Base-by-base conservation (phyloP, 768 basidiomycete species). In the Auricularia cornea region DNA sequence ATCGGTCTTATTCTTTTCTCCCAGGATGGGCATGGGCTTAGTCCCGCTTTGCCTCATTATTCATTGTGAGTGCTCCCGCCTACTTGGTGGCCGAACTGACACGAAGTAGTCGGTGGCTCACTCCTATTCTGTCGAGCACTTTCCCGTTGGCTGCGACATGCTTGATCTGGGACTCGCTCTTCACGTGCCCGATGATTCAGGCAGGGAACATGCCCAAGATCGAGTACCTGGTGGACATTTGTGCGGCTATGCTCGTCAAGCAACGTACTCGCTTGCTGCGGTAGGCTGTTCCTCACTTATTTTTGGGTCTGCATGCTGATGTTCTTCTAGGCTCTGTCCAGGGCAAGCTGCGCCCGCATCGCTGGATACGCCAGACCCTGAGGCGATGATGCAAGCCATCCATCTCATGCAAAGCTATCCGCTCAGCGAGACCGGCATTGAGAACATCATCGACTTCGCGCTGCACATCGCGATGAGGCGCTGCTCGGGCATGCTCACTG, bases 11-110 rank as follows among this genome's bases (percentile, higher is more conserved):
- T 6, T 12, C 44, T 20, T 23, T 6, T 12, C 23, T 38, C 48
- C 33, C 66, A 92, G 90, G 78, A 81, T 69, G 71, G 73, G 11
- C 84, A 83, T 66, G 86, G 89, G 1, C 76, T 92, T 8, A 86
- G 89, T 69, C 90, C 90, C 26, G 74, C 79, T 30, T 75, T 87
- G 30, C 90, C 90, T 2, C 89, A 92, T 74, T 92, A 89, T 72
- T 90, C 90, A 59, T 87, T 87, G 90, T 91, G 73, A 66, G 89
- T 51, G 74, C 23, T 52, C 54, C 41, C 41, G 59, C 62, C 60
- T 18, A 18, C 20, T 3, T 12, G 20, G 44, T 14, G 10, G 20
- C 6, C 1, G 26, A 6, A 28, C 52, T 48, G 23, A 48, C 56
- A 60, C 40, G 52, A n/a, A 59, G 16, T 65, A 91, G 90, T 72